Conservation (phyloP, 2,329 filamentous ascomycete genomes). For the Phaeosphaeria sp. region DNA sequence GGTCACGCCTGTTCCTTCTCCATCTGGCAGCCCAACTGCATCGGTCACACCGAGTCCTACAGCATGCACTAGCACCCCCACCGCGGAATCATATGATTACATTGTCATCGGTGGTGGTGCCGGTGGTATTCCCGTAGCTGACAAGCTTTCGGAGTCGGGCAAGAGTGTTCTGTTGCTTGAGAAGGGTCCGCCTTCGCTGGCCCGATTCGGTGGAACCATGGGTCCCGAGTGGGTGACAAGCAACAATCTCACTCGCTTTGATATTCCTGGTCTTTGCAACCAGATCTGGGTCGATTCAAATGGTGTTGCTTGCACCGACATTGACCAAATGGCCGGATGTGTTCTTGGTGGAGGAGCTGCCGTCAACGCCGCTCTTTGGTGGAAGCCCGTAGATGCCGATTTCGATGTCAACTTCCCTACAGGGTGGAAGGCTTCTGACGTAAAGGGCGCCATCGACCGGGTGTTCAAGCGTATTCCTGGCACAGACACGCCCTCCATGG, state of each 20-base stretch:
- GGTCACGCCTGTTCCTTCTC: constrained; percentile 23
- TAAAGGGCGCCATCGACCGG: constrained; percentile 64
- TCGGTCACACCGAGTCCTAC: constrained; percentile 38
- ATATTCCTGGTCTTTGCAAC: constrained; percentile 74
- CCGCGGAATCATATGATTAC: constrained; percentile 64
- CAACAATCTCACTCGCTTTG: constrained; percentile 71
- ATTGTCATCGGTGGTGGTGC: constrained; percentile 69
- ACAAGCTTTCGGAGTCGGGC: constrained; percentile 68
- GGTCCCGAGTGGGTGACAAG: constrained; percentile 67
- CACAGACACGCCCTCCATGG: constrained; percentile 69
- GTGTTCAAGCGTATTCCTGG: constrained; percentile 75
- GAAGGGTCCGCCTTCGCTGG: constrained; percentile 62
- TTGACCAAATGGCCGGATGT: constrained; percentile 76
- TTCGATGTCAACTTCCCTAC: constrained; percentile 76
- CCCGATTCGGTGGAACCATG: constrained; percentile 68
- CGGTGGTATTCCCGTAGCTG: constrained; percentile 65
- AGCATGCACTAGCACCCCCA: constrained; percentile 44
- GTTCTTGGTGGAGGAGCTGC: constrained; percentile 72
- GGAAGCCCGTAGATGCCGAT: constrained; percentile 68
- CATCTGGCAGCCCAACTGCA: background rate
- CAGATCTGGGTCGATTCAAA: constrained; percentile 70
- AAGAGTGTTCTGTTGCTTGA: constrained; percentile 67
- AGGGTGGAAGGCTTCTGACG: constrained; percentile 72
- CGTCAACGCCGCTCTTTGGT: constrained; percentile 73
- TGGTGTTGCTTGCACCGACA: constrained; percentile 71